phyloP scores from a whole-genome alignment of 1,284 basidiomycete species.

The Blastosporella zonata region DNA sequence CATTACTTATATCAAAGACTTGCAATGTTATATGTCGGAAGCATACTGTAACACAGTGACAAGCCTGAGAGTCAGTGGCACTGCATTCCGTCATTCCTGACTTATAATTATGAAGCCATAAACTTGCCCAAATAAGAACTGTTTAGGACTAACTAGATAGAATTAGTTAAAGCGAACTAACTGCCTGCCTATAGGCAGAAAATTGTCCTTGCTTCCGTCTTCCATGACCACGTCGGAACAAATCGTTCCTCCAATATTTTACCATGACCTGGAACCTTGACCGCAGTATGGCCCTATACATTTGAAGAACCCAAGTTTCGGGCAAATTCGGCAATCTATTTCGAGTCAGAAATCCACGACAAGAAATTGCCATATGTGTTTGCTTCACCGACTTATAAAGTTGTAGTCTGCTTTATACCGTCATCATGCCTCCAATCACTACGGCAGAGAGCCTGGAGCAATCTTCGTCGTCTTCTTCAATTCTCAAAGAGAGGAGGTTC shows the following conservation, averaged over 20 bases:
- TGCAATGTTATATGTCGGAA: constrained; percentile 19
- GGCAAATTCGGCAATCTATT: constrained; percentile 33
- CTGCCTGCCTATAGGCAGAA: too few relatives aligned
- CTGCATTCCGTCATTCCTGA: too few relatives aligned
- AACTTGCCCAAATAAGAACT: constrained; percentile 4
- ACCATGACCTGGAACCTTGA: too few relatives aligned
- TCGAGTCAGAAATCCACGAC: constrained; percentile 17
- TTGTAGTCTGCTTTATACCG: constrained; percentile 15
- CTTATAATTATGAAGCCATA: background rate
- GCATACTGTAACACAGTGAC: background rate
- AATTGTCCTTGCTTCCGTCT: too few relatives aligned
- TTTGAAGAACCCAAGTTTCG: constrained; percentile 22
- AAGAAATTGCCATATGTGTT: constrained; percentile 12
- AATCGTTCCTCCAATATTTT: too few relatives aligned
- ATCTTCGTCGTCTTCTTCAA: constrained; percentile 35
- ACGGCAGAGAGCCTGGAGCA: constrained; percentile 43
- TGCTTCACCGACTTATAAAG: constrained; percentile 8
- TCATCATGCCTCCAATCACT: constrained; percentile 45
- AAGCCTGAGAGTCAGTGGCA: constrained; percentile 1
- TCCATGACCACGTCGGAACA: too few relatives aligned
- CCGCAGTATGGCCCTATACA: background rate
- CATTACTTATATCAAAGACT: constrained; percentile 23
- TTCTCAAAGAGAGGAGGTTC: constrained; percentile 76
- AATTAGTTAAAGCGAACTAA: too few relatives aligned
- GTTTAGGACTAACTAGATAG: too few relatives aligned